Base-by-base conservation (phyloP, 768 basidiomycete species). In the Amanita subjunquillea region DNA sequence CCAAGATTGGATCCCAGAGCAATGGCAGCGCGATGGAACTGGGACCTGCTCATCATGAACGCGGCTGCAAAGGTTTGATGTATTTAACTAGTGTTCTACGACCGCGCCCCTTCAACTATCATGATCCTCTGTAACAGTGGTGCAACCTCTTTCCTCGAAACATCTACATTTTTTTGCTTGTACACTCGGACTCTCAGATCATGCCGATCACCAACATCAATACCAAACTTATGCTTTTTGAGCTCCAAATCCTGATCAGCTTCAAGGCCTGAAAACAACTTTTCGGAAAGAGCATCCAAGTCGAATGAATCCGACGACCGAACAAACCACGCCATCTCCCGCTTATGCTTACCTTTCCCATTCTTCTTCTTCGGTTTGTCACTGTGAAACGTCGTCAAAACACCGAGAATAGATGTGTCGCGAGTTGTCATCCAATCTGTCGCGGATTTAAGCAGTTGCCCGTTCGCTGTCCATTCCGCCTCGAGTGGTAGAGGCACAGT, bases 1-100 rank as follows among this genome's bases (percentile, higher is more conserved):
- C 91, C 92, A 0, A 97, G 73, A 62, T 98, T 98, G 3, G 92
- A 87, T 0, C 95, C 95, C 1, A 98, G 65, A 0, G 90, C 91
- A 34, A 98, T 75, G 7, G 82, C 82, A 30, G 30, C 40, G n/a
- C 29, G 8, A 34, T 41, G 41, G 29, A 20, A 13, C 8, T 32
- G 32, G 20, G 6, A n/a, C 17, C 27, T 43, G 20, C 3, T 38
- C 37, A 41, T 41, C 1, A 8, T 20, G 48, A 50, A 40, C 3
- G 4, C 30, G 17, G 2, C 10, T 27, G 27, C 12, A 44, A 15
- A 15, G 8, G 12, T 8, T 12, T 27, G 23, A 4, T 22, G 39
- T 37, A 37, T 6, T 27, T n/a, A 4, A 37, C 15, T 37, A 12
- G 8, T 27, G 27, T n/a, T 15, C 5, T 39, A 39, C 38, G 38